Percentiles rank a stretch among this genome's conserved stretches.
Evolutionary conservation across 2,329 filamentous ascomycete species (phyloP).

Genomic region (Scedosporium minutisporum): DNA sequence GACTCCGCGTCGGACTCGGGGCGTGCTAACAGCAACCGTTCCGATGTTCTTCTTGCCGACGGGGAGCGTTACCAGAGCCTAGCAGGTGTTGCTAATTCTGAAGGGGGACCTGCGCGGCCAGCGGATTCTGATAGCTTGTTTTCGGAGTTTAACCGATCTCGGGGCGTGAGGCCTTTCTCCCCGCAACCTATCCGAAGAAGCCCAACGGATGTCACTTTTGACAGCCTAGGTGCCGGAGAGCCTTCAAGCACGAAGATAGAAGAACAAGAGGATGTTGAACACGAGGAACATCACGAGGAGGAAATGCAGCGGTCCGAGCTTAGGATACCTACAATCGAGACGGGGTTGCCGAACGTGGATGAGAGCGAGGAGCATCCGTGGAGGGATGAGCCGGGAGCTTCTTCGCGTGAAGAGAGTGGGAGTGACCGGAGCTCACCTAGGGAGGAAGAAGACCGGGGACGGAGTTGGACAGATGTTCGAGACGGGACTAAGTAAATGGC

Average conservation of each 20-base stretch:
- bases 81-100: constrained; percentile 30
- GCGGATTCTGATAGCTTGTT: constrained; percentile 42
- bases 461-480: constrained; percentile 8
- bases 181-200: constrained; percentile 33
- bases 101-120: constrained; percentile 15
- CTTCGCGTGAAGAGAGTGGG: constrained; percentile 1
- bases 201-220: constrained; percentile 5
- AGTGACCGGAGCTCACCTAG: not conserved
- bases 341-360: constrained; percentile 26
- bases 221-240: not conserved
- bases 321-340: constrained; percentile 27
- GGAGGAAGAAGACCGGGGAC: constrained; percentile 9
- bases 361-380: constrained; percentile 15
- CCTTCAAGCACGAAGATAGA: not conserved
- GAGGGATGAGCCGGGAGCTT: constrained; percentile 14
- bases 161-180: constrained; percentile 49
- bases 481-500: constrained; percentile 7
- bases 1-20: constrained; percentile 33
- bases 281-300: constrained; percentile 2
- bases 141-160: constrained; percentile 42
- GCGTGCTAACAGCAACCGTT: constrained; percentile 29
- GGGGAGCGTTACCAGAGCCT: constrained; percentile 49
- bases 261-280: constrained; percentile 10
- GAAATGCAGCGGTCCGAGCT: not conserved
- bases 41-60: constrained; percentile 47